Base-by-base conservation (phyloP, 805 yeast genomes). In the Spathaspora gorwiae region DNA sequence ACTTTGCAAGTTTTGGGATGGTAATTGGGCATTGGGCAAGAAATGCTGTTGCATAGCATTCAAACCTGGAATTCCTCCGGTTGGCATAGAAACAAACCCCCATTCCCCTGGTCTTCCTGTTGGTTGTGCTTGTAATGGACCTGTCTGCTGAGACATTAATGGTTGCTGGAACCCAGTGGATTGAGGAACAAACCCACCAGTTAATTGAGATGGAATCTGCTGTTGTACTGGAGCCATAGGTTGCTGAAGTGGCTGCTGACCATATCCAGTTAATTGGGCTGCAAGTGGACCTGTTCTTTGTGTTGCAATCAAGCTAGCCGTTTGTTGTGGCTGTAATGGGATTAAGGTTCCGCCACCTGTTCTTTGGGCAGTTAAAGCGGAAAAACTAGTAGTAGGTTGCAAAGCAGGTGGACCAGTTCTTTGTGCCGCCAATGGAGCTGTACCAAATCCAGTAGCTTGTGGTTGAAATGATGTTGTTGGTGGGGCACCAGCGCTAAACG, bases 71-170 rank as follows among this genome's bases (percentile, higher is more conserved):
- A 84, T 73, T 4, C 85, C 87, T 33, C 85, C 83, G 0, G 84
- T 77, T 10, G 88, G 86, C 45, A 74, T 75, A 29, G 83, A 74
- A 37, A 81, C 82, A 68, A 84, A 81, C 4, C 90, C 89, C 90
- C 90, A 83, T 61, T 84, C 81, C 19, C 90, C 90, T 0, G 90
- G 90, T 51, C 66, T 73, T 6, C 90, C 90, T 0, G 86, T 79
- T 9, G 71, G 73, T 50, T 79, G 82, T 5, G 80, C 68, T 49
- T 73, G 79, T 31, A 76, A 61, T 9, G 48, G 40, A 1, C 78
- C 76, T 1, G 77, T 72, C 32, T 61, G 66, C 52, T 73, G 78
- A 1, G 76, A 61, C 50, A 53, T 64, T 14, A 53, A 49, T 26
- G 50, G 46, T 41, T 56, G 62, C 42, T 56, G 62, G 24, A 43